Evolutionary conservation across 2,329 filamentous ascomycete genomes (phyloP).

Genomic region (Fusarium algeriense): DNA sequence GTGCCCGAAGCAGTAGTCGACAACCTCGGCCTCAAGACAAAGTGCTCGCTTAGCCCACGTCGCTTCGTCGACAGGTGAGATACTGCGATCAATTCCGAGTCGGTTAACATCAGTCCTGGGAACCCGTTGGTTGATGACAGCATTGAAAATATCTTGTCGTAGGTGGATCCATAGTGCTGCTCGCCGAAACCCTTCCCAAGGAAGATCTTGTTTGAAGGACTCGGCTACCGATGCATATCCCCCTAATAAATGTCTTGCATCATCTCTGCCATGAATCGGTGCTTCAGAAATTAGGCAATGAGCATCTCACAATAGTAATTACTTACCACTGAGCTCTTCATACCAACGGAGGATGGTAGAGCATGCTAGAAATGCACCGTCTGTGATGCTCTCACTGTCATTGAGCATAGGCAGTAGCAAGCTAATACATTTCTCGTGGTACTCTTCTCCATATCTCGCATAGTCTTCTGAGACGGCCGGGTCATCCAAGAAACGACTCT

Average conservation of each 20-base stretch:
- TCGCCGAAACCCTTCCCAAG: background rate
- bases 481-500: background rate
- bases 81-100: background rate
- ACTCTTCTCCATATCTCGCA: background rate
- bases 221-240: background rate
- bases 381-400: background rate
- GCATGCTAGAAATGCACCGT: background rate
- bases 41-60: background rate
- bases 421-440: background rate
- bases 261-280: background rate
- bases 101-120: background rate
- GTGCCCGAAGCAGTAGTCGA: background rate
- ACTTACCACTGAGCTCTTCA: background rate
- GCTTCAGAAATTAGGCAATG: background rate
- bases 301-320: rapidly evolving
- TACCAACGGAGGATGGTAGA: background rate
- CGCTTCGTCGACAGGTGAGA: background rate
- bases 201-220: background rate
- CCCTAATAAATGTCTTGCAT: background rate
- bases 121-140: background rate
- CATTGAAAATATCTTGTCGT: background rate
- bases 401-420: background rate
- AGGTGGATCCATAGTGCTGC: background rate
- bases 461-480: background rate
- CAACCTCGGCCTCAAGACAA: background rate